A percentile compares a stretch with the other conserved stretches of the same genome.
Conservation (phyloP, 2,329 filamentous ascomycete species). For the Penicillium sp. region DNA sequence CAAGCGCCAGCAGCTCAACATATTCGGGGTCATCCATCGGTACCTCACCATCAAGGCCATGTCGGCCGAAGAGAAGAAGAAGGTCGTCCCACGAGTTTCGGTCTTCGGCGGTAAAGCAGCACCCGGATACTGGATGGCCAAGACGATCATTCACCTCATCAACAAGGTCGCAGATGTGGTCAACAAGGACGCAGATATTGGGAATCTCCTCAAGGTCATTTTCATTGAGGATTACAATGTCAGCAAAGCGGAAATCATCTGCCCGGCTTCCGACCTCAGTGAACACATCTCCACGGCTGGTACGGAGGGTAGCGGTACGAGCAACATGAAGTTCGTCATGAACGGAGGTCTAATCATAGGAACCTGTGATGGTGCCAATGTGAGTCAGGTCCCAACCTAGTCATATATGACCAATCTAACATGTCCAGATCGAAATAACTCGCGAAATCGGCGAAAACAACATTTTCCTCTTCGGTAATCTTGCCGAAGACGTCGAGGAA, state of each 20-base stretch:
- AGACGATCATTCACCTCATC: constrained; percentile 96
- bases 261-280: constrained; percentile 90
- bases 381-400: constrained; percentile 47
- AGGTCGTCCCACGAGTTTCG: constrained; percentile 80
- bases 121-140: constrained; percentile 99
- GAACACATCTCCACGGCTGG: constrained; percentile 98
- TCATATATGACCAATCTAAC: background rate
- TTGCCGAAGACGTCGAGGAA: constrained; percentile 94
- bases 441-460: constrained; percentile 95
- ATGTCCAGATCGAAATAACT: constrained; percentile 81
- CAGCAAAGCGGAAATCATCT: constrained; percentile 97
- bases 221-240: constrained; percentile 99
- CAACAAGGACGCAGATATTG: constrained; percentile 88
- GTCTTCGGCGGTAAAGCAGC: constrained; percentile 98
- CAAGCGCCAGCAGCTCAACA: constrained; percentile 98
- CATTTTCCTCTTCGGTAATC: constrained; percentile 96
- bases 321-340: constrained; percentile 99
- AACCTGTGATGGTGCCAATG: constrained; percentile 95
- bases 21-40: constrained; percentile 94
- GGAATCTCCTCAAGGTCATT: constrained; percentile 92
- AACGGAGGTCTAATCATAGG: constrained; percentile 97
- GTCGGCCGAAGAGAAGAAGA: constrained; percentile 79
- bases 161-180: constrained; percentile 87
- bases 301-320: constrained; percentile 83
- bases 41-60: constrained; percentile 87